A percentile compares a stretch with the other conserved stretches of the same genome.
These are phyloP conservation scores for Flaveria floridana DNA, from an alignment of 140 eudicot species.

Conservation along the genomic window DNA sequence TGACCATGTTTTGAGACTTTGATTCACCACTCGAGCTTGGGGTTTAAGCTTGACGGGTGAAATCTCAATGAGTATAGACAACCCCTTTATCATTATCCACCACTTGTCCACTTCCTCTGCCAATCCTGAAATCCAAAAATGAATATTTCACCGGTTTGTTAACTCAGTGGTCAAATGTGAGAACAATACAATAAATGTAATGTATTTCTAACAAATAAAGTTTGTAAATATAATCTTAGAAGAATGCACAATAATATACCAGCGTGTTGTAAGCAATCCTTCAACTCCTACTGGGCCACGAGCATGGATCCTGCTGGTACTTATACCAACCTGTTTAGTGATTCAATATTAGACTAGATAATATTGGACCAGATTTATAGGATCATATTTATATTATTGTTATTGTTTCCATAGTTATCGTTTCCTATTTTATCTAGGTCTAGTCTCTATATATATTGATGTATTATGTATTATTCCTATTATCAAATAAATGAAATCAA, in stretches of 20 bases:
- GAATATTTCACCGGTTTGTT: not conserved
- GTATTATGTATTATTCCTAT: too few species aligned
- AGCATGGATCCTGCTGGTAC: conserved; percentile 97
- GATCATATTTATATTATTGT: too few species aligned
- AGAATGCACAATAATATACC: conserved; percentile 49
- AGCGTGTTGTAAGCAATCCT: conserved; percentile 90
- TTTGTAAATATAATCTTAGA: not conserved
- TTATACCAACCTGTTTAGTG: conserved; percentile 85
- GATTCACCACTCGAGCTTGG: not conserved
- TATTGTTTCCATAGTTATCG: too few species aligned
- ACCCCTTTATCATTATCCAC: conserved; percentile 58
- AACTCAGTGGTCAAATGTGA: not conserved
- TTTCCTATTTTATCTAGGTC: too few species aligned
- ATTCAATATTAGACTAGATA: not conserved
- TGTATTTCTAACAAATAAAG: not conserved
- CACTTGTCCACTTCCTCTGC: conserved; percentile 53
- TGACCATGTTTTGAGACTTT: not conserved
- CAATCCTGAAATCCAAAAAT: conserved; percentile 35
- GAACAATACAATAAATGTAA: not conserved
- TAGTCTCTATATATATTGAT: too few species aligned
- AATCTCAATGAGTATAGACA: conserved; percentile 47
- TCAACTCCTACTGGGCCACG: conserved; percentile 99
- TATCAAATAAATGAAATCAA: too few species aligned
- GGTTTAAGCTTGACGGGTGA: conserved; percentile 35
- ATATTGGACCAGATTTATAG: too few species aligned